Base-by-base conservation (phyloP, 192 early-diverging fungal genomes). In the Physocladia obscura region DNA sequence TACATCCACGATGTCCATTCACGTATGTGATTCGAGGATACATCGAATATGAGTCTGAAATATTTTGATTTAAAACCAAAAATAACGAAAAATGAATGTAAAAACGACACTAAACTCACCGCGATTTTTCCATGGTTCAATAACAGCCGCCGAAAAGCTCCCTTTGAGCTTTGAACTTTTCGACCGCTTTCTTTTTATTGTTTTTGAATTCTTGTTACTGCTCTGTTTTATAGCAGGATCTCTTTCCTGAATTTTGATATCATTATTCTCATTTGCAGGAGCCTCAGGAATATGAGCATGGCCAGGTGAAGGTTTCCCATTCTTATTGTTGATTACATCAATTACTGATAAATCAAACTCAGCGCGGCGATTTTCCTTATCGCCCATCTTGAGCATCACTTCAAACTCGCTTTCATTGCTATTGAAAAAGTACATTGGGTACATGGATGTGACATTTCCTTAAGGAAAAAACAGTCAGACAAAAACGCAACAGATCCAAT, bases 1-100 rank as follows among this genome's bases (percentile, higher is more conserved):
- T 54, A 40, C 65, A 68, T 19, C 65, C 65, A 35, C 65, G 50
- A 29, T 68, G 65, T 19, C 65, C 65, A 21, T 68, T 68, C 2
- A 56, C 52, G 54, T 68, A 68, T 5, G 65, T 68, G 3, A 68
- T 68, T 36, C 65, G 50, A 13, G 65, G 65, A 17, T 27, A 51
- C 4, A 32, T 47, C 8, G 62, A 65, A 26, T 47, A 65, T 21
- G 44, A 49, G 0, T 30, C 62, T 65, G 62, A 11, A 32, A 52
- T 13, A 24, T 24, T 51, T 27, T 5, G 21, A 8, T 11, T 19
- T 26, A 2, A 51, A 32, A 50, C 22, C 19, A 47, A 6, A 44
- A 26, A 4, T 15, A 6, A 11, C 17, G 31, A 0, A 44, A 44
- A 21, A 19, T 30, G 15, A 57, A 31, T 57, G 22, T 31, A 31